These are phyloP conservation scores for Nelumbo lutea DNA, from an alignment of 164 flowering plant genomes.

Conservation along the genomic window DNA sequence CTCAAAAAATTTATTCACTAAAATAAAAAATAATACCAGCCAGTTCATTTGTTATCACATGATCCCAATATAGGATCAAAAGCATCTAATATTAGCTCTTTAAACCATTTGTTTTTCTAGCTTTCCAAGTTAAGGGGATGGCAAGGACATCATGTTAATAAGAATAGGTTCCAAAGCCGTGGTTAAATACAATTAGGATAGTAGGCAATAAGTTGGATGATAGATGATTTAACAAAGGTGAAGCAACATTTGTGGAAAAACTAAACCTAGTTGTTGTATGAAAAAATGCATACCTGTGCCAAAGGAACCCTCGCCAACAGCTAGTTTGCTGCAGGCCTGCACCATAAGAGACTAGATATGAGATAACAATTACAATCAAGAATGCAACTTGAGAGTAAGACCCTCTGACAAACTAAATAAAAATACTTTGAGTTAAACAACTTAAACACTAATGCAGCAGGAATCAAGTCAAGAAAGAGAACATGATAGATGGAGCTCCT, in stretches of 20 bases:
- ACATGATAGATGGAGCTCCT: not conserved
- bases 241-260: not conserved
- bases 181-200: no score
- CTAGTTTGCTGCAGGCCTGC: slow-evolving; percentile 75
- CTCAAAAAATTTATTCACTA: no score
- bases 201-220: no score
- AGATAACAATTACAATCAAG: not conserved
- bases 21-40: no score
- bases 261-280: not conserved
- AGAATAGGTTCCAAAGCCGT: no score
- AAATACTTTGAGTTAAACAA: not conserved
- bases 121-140: no score
- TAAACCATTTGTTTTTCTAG: no score
- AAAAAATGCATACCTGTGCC: slow-evolving; percentile 45
- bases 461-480: not conserved
- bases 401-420: not conserved
- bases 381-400: not conserved
- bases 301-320: slow-evolving; percentile 53
- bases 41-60: no score
- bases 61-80: no score
- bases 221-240: no score
- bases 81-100: no score
- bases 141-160: no score
- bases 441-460: not conserved
- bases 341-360: slow-evolving; percentile 6